Conservation (phyloP, 176 grass and related monocot species). For the Avena insularis region DNA sequence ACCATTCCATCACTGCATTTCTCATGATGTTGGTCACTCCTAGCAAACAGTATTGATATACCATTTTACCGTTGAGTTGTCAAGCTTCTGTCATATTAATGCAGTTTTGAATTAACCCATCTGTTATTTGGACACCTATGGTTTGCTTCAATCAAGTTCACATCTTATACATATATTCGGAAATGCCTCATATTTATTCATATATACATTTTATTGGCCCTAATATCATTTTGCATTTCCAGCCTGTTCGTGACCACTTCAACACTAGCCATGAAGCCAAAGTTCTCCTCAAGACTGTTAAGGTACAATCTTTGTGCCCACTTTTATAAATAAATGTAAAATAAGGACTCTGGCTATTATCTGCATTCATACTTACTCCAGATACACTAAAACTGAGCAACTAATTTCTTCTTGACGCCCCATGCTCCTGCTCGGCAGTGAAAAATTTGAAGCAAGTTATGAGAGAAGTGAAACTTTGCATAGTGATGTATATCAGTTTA, state of each 20-base stretch:
- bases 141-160: conserved; percentile 1
- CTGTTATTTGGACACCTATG: background rate
- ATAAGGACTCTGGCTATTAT: background rate
- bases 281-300: conserved; percentile 77
- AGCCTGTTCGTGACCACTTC: conserved; percentile 91
- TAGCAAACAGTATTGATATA: conserved; percentile 6
- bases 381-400: background rate
- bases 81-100: background rate
- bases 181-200: background rate
- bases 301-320: conserved; percentile 52
- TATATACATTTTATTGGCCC: background rate
- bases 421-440: background rate
- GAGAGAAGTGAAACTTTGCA: conserved; percentile 38
- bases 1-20: background rate
- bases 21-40: background rate
- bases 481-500: background rate
- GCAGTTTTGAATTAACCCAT: background rate
- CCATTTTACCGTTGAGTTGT: background rate
- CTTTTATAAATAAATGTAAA: background rate
- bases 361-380: background rate
- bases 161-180: background rate
- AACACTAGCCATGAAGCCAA: conserved; percentile 66
- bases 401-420: background rate
- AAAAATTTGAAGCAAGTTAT: conserved; percentile 47
- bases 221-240: conserved; percentile 26